Evolutionary conservation across 306 rosid genomes (phyloP).

Genomic region (Quercus glauca): DNA sequence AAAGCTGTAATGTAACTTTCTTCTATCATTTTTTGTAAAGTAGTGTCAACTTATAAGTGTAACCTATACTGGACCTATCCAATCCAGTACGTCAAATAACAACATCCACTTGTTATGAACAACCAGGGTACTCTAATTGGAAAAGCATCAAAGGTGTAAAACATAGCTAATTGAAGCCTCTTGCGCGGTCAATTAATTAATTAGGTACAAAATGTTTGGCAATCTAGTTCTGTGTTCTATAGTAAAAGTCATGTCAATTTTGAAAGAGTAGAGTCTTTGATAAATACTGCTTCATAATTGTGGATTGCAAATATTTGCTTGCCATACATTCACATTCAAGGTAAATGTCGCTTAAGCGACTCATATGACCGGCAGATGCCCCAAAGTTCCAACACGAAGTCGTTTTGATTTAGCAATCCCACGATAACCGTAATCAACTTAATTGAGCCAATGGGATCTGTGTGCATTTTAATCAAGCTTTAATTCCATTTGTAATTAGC

Average conservation of each 20-base stretch:
- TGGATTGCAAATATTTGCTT: not conserved
- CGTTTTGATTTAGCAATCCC: too few relatives aligned
- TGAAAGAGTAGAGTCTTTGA: not conserved
- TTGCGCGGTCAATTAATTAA: not conserved
- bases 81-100: not conserved
- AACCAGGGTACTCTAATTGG: not conserved
- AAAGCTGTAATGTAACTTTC: not conserved
- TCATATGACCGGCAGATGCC: too few relatives aligned
- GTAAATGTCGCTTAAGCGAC: too few relatives aligned
- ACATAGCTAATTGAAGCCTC: not conserved
- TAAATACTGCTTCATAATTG: not conserved
- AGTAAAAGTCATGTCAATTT: not conserved
- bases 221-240: not conserved
- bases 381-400: too few relatives aligned
- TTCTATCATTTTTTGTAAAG: slow-evolving; percentile 13
- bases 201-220: not conserved
- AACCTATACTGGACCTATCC: not conserved
- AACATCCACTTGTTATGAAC: not conserved
- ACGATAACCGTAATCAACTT: too few relatives aligned
- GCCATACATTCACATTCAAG: too few relatives aligned
- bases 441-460: too few relatives aligned
- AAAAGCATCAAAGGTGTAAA: not conserved
- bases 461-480: too few relatives aligned
- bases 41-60: not conserved
- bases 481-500: too few relatives aligned